A percentile compares a stretch with the other conserved stretches of the same genome.
Conservation (phyloP, 345 rosid genomes). For the Anacardium occidentale region DNA sequence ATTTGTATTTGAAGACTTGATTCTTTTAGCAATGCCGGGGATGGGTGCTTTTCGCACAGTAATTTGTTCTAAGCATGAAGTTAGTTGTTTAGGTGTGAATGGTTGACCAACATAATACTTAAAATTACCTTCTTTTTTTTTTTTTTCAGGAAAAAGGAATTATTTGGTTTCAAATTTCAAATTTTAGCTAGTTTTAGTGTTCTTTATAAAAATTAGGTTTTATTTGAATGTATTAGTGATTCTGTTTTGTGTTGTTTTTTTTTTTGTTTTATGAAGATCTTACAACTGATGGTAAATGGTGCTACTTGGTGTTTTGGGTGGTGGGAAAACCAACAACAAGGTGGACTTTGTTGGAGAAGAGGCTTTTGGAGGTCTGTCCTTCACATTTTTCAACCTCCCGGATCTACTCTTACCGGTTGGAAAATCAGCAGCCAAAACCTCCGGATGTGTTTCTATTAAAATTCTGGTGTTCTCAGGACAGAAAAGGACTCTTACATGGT, state of each 20-base stretch:
- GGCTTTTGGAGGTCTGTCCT: slow-evolving; percentile 70
- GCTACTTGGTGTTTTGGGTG: slow-evolving; percentile 69
- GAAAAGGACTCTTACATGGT: slow-evolving; percentile 62
- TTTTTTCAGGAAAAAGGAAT: not conserved
- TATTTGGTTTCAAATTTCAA: not conserved
- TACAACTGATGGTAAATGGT: slow-evolving; percentile 73
- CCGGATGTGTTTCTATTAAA: slow-evolving; percentile 56
- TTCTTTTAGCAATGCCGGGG: not conserved
- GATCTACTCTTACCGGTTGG: slow-evolving; percentile 41
- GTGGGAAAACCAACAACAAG: slow-evolving; percentile 47
- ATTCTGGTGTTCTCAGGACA: slow-evolving; percentile 62
- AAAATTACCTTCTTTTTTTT: not conserved
- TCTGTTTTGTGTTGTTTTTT: not conserved
- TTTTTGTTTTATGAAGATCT: slow-evolving; percentile 38
- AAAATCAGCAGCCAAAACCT: slow-evolving; percentile 42
- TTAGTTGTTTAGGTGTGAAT: not conserved
- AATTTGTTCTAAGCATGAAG: not conserved
- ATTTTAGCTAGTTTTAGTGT: not conserved
- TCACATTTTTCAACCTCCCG: slow-evolving; percentile 55
- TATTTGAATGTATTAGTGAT: not conserved
- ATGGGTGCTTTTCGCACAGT: not conserved
- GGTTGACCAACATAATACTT: not conserved
- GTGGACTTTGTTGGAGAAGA: slow-evolving; percentile 59
- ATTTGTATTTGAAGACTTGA: not conserved
- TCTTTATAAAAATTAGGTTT: not conserved